Base-by-base conservation (phyloP, 345 rosid species). In the Chamaenerion angustifolium region DNA sequence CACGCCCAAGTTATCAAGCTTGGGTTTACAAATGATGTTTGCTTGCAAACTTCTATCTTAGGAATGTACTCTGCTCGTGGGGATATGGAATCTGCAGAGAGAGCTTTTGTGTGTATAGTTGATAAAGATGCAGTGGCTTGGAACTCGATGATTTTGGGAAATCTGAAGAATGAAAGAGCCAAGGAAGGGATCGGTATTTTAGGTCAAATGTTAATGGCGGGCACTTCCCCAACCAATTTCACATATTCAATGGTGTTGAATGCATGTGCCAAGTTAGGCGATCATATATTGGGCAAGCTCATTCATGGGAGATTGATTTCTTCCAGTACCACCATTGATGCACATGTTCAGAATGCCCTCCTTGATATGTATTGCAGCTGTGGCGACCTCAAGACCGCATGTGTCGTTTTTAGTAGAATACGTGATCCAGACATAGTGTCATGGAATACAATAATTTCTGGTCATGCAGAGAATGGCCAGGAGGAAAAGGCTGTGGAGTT, bases 281-380 rank as follows among this genome's bases (percentile, higher is more conserved):
- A 75, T 62, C 69, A 55, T 64, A 46, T 51, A 12, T 31, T 44
- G 15, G 95, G 98, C 46, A 62, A 53, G 64, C 42, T 63, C 3
- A 52, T 73, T 43, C 95, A 86, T 70, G 82, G 81, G 60, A 78
- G 16, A 56, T 56, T 81, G 0, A 58, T 75, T 60, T 56, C 68
- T 52, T 78, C 69, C 1, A 66, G 70, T 48, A 19, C 43, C 4
- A 11, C 31, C 42, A 62, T 68, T 53, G 94, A 86, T 77, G 62
- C 74, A 48, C 84, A 82, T 52, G 47, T 81, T 64, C 76, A 74
- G 60, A 86, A 86, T 67, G 83, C 94, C 35, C 72, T 90, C 71
- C 76, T 86, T 51, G 90, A 83, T 63, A 81, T 86, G 95, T 86
- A 85, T 49, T 78, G 76, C 60, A 81, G 64, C 48, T 90, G 88